Conservation (phyloP, 1,139 yeast genomes). For the Taphrina communis region DNA sequence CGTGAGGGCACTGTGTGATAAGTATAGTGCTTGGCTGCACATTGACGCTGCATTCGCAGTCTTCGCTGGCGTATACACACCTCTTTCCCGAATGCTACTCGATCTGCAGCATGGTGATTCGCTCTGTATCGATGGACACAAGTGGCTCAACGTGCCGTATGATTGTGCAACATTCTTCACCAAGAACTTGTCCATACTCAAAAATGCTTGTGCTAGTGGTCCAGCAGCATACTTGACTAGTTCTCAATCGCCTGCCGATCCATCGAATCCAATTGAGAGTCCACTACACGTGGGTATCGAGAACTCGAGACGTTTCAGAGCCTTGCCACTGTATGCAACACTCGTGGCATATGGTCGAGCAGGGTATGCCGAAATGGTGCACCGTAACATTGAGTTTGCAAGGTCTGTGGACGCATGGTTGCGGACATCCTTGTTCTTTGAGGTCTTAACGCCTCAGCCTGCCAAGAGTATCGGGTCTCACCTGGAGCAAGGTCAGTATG, state of each 20-base stretch:
- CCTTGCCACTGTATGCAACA: conserved; percentile 24
- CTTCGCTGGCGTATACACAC: conserved; percentile 13
- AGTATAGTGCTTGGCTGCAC: conserved; percentile 25
- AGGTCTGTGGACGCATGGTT: conserved; percentile 21
- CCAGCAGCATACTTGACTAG: conserved; percentile 25
- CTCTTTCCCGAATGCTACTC: background rate
- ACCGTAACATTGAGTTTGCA: conserved; percentile 16
- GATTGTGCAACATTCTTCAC: conserved; percentile 27
- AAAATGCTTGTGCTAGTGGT: conserved; percentile 23
- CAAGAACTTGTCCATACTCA: conserved; percentile 3
- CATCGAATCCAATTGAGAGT: background rate
- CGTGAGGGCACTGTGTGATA: conserved; percentile 1
- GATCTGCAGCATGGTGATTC: conserved; percentile 14
- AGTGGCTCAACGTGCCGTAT: conserved; percentile 28
- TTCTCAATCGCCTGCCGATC: background rate
- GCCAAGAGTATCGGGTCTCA: background rate
- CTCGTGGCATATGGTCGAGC: conserved; percentile 20
- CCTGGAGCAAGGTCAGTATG: conserved; percentile 2
- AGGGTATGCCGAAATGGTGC: conserved; percentile 15
- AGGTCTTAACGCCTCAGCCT: conserved; percentile 17
- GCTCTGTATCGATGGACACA: conserved; percentile 28
- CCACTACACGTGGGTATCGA: conserved; percentile 28
- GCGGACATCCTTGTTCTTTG: background rate
- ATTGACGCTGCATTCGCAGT: conserved; percentile 24
- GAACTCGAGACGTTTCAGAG: conserved; percentile 24